Base-by-base conservation (phyloP, 2,329 filamentous ascomycete genomes). In the Bipolaris oryzae region DNA sequence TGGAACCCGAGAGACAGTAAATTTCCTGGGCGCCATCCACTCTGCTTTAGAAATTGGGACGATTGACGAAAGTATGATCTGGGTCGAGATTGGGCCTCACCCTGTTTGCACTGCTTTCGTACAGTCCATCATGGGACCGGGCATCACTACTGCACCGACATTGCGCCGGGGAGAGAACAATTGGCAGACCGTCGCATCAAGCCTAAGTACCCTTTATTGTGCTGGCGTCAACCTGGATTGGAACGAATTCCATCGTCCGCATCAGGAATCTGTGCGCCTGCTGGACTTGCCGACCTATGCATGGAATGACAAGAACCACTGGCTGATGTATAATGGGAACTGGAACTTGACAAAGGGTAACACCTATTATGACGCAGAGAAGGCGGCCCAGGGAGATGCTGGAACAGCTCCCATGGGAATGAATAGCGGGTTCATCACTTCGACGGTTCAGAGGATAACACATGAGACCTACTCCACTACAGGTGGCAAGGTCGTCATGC, bases 191-290 rank as follows among this genome's bases (percentile, higher is more conserved):
- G 16, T 43, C 9, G 18, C 41, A 3, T 6, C 5, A n/a, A 43
- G 21, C 11, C 11, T 42, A 1, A 10, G 7, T 13, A 13, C 3
- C n/a, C 15, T 43, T 21, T n/a, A 43, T 16, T 28, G 20, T 1
- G 78, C 76, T 1, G 87, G 87, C 0, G 62, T 87, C 1, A 74
- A 79, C 5, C 73, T 90, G 25, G 76, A 85, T 62, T 91, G 87
- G 85, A 80, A 82, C 45, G 86, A 87, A 69, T 87, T 83, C 63
- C 82, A 87, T 66, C 73, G 79, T 3, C 77, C 80, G 25, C 85
- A 84, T 60, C 75, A 80, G 54, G 57, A 66, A 1, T 73, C 72
- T 2, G 76, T 82, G 16, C 72, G 76, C 1, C 72, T 88, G 3
- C 68, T 87, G 1, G 75, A 82, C 28, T 71, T 89, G 3, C 86